Percentiles rank a stretch among this genome's conserved stretches.
Evolutionary conservation across 805 yeast genomes (phyloP).

Genomic region (Wickerhamiella brachini): DNA sequence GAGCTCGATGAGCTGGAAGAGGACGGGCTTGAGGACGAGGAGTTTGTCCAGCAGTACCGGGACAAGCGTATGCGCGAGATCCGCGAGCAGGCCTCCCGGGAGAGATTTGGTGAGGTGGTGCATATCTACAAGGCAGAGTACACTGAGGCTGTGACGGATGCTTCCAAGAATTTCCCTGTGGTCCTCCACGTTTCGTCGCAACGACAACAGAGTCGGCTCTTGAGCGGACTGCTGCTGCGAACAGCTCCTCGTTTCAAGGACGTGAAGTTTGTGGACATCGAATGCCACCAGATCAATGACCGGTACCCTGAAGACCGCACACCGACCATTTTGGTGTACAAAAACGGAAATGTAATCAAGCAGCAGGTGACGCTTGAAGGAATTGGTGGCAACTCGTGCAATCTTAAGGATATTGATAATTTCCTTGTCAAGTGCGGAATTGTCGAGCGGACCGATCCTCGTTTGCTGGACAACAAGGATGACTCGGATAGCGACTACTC

Average conservation of each 20-base stretch:
- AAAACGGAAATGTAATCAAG: constrained; percentile 60
- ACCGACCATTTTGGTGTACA: constrained; percentile 79
- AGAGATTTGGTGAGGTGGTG: constrained; percentile 58
- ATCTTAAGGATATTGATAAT: constrained; percentile 53
- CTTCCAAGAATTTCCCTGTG: constrained; percentile 53
- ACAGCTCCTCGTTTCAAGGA: constrained; percentile 62
- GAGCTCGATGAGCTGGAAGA: constrained; percentile 83
- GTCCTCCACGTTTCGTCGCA: constrained; percentile 64
- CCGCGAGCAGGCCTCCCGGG: constrained; percentile 38
- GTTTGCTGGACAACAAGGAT: constrained; percentile 40
- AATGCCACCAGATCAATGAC: constrained; percentile 83
- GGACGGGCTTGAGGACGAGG: constrained; percentile 77
- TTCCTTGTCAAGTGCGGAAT: constrained; percentile 56
- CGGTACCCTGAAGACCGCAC: constrained; percentile 81
- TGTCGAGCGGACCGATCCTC: constrained; percentile 48
- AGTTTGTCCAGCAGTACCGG: constrained; percentile 61
- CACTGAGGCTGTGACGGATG: constrained; percentile 69
- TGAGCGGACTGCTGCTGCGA: constrained; percentile 41
- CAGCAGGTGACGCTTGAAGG: constrained; percentile 71
- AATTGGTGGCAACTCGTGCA: constrained; percentile 74
- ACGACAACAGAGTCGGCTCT: constrained; percentile 56
- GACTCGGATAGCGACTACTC: constrained; percentile 6
- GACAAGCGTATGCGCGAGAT: constrained; percentile 67
- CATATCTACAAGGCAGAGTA: constrained; percentile 84
- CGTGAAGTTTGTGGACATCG: constrained; percentile 81